Evolutionary conservation across 495 filamentous ascomycete species (phyloP).

Genomic region (Penicillium verhagenii): DNA sequence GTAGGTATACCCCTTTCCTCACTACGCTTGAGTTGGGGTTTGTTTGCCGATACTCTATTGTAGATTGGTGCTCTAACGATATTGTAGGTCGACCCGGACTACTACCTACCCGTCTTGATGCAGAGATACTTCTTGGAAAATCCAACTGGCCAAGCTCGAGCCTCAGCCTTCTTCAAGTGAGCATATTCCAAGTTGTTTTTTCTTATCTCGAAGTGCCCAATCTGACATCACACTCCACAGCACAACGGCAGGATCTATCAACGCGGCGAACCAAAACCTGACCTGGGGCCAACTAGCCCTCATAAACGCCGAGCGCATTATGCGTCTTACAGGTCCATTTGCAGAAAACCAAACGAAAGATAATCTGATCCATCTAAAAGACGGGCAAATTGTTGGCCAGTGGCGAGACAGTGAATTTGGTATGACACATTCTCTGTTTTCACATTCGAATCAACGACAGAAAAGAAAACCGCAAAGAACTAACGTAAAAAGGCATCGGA

Average conservation of each 20-base stretch:
- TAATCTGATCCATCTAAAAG: constrained; percentile 58
- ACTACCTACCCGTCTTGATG: constrained; percentile 57
- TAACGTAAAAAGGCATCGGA: constrained; percentile 43
- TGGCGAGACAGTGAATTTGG: constrained; percentile 59
- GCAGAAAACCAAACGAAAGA: constrained; percentile 47
- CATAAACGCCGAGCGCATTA: constrained; percentile 55
- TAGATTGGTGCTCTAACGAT: neutral
- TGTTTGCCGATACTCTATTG: neutral
- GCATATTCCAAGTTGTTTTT: too few relatives aligned
- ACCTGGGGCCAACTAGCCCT: constrained; percentile 52
- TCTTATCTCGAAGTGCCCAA: neutral
- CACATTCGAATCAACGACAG: too few relatives aligned
- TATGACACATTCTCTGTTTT: constrained; percentile 27
- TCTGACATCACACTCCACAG: constrained; percentile 11
- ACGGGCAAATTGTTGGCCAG: constrained; percentile 56
- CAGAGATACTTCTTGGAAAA: constrained; percentile 57
- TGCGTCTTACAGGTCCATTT: constrained; percentile 56
- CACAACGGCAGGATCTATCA: constrained; percentile 44
- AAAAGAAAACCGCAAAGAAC: too few relatives aligned
- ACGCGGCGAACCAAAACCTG: constrained; percentile 47
- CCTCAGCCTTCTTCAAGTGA: constrained; percentile 46
- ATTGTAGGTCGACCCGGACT: constrained; percentile 58
- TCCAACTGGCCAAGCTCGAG: constrained; percentile 37
- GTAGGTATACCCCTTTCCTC: too few relatives aligned
- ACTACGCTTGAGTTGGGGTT: neutral